Evolutionary conservation across 352 stramenopile genomes (phyloP).

Genomic region (Discostella stelligera): DNA sequence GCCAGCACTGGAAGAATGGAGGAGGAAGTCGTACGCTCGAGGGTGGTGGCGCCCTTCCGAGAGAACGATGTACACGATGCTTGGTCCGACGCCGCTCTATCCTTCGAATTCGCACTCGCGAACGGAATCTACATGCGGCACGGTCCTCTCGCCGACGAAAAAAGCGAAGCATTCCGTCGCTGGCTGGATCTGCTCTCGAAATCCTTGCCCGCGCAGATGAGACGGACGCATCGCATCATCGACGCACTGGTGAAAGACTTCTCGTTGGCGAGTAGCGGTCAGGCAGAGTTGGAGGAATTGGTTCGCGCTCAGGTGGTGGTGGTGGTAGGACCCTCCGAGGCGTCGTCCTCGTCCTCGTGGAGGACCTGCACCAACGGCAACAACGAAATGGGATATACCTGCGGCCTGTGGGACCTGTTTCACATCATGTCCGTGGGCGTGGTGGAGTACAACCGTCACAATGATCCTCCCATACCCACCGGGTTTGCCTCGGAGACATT

Average conservation of each 20-base stretch:
- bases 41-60: conserved; percentile 28
- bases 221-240: conserved; percentile 44
- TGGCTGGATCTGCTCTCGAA: conserved; percentile 60
- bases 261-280: conserved; percentile 33
- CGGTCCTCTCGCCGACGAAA: conserved; percentile 37
- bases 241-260: conserved; percentile 55
- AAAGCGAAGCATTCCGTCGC: conserved; percentile 34
- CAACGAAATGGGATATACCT: conserved; percentile 66
- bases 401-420: conserved; percentile 77
- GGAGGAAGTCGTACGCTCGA: conserved; percentile 2
- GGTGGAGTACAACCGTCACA: conserved; percentile 66
- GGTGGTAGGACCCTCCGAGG: neutral
- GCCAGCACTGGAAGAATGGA: neutral
- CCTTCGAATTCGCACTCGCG: conserved; percentile 69
- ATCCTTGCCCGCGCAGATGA: conserved; percentile 54
- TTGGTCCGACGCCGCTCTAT: conserved; percentile 62
- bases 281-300: conserved; percentile 26
- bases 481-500: conserved; percentile 49
- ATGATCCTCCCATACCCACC: conserved; percentile 33
- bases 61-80: conserved; percentile 28
- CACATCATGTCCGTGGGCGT: conserved; percentile 73
- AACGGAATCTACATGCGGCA: conserved; percentile 64
- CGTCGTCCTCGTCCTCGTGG: conserved; percentile 12
- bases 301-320: conserved; percentile 10
- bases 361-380: conserved; percentile 58